phyloP scores from a whole-genome alignment of 495 filamentous ascomycete species.

The Chlorociboria aeruginascens region DNA sequence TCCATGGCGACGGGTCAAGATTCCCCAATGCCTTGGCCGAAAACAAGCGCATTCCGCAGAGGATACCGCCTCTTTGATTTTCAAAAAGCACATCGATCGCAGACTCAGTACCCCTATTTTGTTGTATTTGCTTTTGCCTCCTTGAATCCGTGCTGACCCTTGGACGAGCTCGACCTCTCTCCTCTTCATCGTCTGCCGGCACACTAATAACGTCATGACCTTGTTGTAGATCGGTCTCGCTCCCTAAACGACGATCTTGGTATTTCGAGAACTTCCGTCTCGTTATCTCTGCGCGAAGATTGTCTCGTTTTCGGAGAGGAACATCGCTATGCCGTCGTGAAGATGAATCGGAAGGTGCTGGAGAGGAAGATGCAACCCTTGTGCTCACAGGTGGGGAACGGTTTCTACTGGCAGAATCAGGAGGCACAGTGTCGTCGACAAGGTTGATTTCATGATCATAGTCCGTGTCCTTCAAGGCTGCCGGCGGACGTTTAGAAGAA shows the following conservation, averaged over 20 bases:
- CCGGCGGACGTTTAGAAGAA: conserved; percentile 28
- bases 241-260: conserved; percentile 32
- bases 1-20: conserved; percentile 79
- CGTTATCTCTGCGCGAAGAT: conserved; percentile 34
- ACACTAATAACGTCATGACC: neutral
- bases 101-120: conserved; percentile 28
- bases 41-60: conserved; percentile 84
- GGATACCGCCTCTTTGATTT: conserved; percentile 74
- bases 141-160: too few species aligned
- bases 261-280: conserved; percentile 53
- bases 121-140: neutral
- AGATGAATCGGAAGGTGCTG: conserved; percentile 8
- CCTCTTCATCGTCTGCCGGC: conserved; percentile 21
- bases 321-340: conserved; percentile 16
- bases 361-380: neutral
- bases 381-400: conserved; percentile 1
- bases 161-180: conserved; percentile 1
- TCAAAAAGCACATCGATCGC: conserved; percentile 87
- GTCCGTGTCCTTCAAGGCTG: conserved; percentile 37
- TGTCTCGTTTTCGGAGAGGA: conserved; percentile 7
- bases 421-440: conserved; percentile 31
- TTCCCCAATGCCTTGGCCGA: conserved; percentile 76
- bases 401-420: neutral
- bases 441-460: conserved; percentile 52
- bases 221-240: conserved; percentile 17